Evolutionary conservation across 1,284 basidiomycete species (phyloP), one percentile per base, ranked within the genome.

Genomic region (Rhodotorula mucilaginosa): DNA sequence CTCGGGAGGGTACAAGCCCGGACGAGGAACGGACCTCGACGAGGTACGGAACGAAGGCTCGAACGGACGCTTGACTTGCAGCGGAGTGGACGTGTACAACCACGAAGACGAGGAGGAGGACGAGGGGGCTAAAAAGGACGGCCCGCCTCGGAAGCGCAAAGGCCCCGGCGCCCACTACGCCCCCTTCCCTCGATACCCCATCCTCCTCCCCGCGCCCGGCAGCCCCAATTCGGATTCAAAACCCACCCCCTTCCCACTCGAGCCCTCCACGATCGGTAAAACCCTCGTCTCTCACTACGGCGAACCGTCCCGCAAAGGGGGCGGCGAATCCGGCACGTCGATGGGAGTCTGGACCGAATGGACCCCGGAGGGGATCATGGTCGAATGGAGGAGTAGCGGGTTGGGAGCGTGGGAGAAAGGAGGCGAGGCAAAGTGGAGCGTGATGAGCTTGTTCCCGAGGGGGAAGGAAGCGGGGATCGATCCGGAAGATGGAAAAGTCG

Each of bases 261-360:
- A 78, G 0, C 75, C 82, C 7, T 81, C 83, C 29, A 89, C 87
- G 4, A 87, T 85, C 7, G 93, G 92, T 5, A 88, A 89, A 77
- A 87, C 91, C 1, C 87, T 97, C 71, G 89, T 95, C 5, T 79
- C 82, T 23, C 79, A 80, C 51, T 81, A 95, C 47, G 92, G 92
- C 26, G 93, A 95, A 81, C 93, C 93, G 12, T 86, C 86, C 76
- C 85, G 90, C 67, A 96, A 95, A 79, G 93, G 93, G 10, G 91
- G 92, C 34, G 91, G 92, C 2, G 15, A 26, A 2, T 39, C 51
- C 0, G 83, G 87, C 16, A 91, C 87, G 86, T 15, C 89, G 56
- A 90, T 94, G 74, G 88, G 88, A 26, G 92, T 94, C 72, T 96
- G 91, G 90, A 90, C 92, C 76, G 92, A 95, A 80, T 95, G 92